Evolutionary conservation across 2,329 filamentous ascomycete species (phyloP), one percentile per base, ranked within the genome.

Genomic region (Ophiocordyceps polyrhachis-furcata): DNA sequence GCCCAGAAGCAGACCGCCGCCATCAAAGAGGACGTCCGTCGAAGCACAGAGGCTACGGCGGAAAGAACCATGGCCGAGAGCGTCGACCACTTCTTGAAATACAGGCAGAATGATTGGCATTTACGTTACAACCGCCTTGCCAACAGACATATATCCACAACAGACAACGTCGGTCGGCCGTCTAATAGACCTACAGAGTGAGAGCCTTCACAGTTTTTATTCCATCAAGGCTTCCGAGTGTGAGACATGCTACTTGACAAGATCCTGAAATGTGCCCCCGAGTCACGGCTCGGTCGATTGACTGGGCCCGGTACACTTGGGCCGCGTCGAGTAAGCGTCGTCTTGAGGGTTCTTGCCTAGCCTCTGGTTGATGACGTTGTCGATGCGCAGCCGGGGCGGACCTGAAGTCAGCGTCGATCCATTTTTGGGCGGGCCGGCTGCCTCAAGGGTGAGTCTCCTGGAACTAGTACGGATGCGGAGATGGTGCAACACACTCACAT

Each of bases 1-100:
- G 77, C 78, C 53, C 71, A 78, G 40, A 66, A 80, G 45, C 76
- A 83, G 52, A 73, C 83, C 45, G 52, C 74, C 47, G 76, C 79
- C 32, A 79, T 83, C 43, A 76, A 71, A 47, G 71, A 76, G 47
- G 64, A 79, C 42, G 67, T 77, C 56, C 66, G 62, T 44, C 67
- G 67, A 47, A 69, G 72, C 50, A 66, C 71, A 54, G 60, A 69
- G 52, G 66, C 74, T 45, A 65, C 69, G 48, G 67, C 69, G 43
- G 63, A 70, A 35, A 58, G 72, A 56, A 65, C 62, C 54, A 68
- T 73, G 45, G 72, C 83, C 49, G 76, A 79, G 54, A 71, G 86
- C 44, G 79, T 96, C 37, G 74, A 85, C 51, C 76, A 66, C 45
- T 96, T 96, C 55, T 51, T 96, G 47, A 75, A 76, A 54, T 76